phyloP scores from a whole-genome alignment of 2,329 filamentous ascomycete species.

The Falciphora oryzae region DNA sequence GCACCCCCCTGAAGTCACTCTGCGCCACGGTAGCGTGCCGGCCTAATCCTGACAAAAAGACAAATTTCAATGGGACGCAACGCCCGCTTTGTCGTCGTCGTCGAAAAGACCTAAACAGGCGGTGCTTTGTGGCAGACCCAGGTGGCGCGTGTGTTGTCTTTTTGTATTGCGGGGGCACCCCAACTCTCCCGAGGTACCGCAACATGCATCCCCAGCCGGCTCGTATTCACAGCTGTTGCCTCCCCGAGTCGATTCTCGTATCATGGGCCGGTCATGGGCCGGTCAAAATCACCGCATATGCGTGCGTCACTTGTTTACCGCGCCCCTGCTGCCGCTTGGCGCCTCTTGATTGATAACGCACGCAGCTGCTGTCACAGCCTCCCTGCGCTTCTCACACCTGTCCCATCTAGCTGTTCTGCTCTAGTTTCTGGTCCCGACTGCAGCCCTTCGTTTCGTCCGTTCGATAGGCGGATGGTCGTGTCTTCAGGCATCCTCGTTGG shows the following conservation, averaged over 20 bases:
- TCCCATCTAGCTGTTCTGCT: neutral
- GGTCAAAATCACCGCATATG: neutral
- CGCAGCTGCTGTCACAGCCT: neutral
- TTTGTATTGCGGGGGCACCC: neutral
- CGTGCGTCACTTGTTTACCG: constrained; percentile 6
- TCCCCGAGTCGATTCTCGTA: neutral
- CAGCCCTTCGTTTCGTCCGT: neutral
- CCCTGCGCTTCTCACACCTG: neutral
- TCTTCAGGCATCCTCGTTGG: neutral
- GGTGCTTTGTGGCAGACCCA: neutral
- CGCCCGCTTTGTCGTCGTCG: neutral
- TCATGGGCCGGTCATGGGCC: neutral
- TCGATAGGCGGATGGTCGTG: neutral
- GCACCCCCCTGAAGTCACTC: neutral
- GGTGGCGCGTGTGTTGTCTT: neutral
- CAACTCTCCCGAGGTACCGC: neutral
- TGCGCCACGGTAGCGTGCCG: neutral
- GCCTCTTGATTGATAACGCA: neutral
- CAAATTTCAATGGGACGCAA: neutral
- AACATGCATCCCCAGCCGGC: neutral
- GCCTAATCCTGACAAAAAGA: too few species aligned
- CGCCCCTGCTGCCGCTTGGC: neutral
- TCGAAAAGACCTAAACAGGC: neutral
- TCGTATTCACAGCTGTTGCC: neutral
- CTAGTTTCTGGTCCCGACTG: neutral